These are phyloP conservation scores for Botrytis fabae DNA, from an alignment of 2,329 filamentous ascomycete species.

Conservation along the genomic window DNA sequence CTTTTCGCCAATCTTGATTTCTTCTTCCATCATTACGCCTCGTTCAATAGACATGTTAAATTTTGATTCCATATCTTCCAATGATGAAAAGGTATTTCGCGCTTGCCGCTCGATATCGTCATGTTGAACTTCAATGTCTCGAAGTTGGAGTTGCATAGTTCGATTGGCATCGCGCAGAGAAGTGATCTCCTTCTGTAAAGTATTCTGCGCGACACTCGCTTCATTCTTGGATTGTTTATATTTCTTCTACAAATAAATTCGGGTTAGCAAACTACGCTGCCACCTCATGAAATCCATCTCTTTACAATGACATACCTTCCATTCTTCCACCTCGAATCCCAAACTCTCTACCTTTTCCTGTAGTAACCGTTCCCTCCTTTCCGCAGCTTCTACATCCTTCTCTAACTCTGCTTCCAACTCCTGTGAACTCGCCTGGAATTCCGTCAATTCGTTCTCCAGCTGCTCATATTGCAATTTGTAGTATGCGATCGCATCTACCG, in stretches of 20 bases:
- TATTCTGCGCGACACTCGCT: conserved; percentile 78
- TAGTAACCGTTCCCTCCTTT: conserved; percentile 84
- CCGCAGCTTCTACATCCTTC: conserved; percentile 91
- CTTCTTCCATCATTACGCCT: conserved; percentile 90
- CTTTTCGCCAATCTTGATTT: conserved; percentile 86
- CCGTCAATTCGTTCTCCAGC: conserved; percentile 84
- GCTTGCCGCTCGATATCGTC: conserved; percentile 98
- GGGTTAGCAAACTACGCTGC: conserved; percentile 31
- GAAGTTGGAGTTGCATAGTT: conserved; percentile 76
- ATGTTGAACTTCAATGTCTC: conserved; percentile 96
- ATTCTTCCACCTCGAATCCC: conserved; percentile 91
- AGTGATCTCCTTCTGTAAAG: conserved; percentile 94
- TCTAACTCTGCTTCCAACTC: conserved; percentile 94
- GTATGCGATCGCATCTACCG: conserved; percentile 81
- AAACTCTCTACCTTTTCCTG: conserved; percentile 84
- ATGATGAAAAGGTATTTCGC: conserved; percentile 89
- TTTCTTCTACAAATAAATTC: conserved; percentile 64
- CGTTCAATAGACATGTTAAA: conserved; percentile 94
- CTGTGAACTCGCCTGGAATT: conserved; percentile 91
- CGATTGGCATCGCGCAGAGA: conserved; percentile 82
- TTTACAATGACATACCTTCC: conserved; percentile 71
- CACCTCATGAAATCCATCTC: conserved; percentile 17
- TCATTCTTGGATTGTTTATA: conserved; percentile 94
- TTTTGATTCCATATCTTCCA: conserved; percentile 96
- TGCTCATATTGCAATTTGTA: conserved; percentile 97